Evolutionary conservation across 352 stramenopile species (phyloP), one percentile per base, ranked within the genome.

Genomic region (Globisporangium apiculatum): DNA sequence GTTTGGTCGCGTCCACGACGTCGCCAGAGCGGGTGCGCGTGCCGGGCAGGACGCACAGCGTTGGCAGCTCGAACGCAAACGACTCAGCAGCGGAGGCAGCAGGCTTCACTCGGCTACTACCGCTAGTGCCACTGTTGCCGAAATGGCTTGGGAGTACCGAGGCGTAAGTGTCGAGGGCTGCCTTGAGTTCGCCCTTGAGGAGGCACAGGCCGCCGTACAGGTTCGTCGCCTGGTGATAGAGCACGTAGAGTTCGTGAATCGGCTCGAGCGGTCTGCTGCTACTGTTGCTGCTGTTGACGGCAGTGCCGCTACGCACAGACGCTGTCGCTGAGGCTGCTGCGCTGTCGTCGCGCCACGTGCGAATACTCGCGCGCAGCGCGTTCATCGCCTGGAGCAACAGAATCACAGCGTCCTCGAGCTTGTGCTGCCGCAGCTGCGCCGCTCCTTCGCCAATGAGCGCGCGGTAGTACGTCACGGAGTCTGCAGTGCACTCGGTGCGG

Each of bases 131-230:
- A 31, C 24, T 31, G 31, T 5, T 46, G 14, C 14, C 43, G 10
- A 5, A 35, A 15, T 9, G 38, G 12, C 12, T 54, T 45, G 76
- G 64, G 0, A 69, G 57, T 7, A 82, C 61, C 0, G 65, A 73
- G 47, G 60, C 67, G 46, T 76, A 83, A 5, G 69, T 79, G 43
- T 87, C 76, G 5, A 87, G 65, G 11, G 76, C 72, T 1, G 61
- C 53, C 18, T 78, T 71, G 17, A 87, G 42, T 17, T 87, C 73
- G 0, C 74, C 76, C 55, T 82, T 72, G 58, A 82, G 63, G 8
- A 87, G 53, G 17, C 71, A 83, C n/a, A 79, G 24, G 1, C 71
- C 71, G 14, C 69, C 73, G 24, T 80, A 80, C 12, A 83, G 14
- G n/a, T 81, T 80, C 5, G 64, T 66, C 1, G 69, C 69, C 42